phyloP scores from a whole-genome alignment of 768 basidiomycete genomes.

The Termitomyces sp. region DNA sequence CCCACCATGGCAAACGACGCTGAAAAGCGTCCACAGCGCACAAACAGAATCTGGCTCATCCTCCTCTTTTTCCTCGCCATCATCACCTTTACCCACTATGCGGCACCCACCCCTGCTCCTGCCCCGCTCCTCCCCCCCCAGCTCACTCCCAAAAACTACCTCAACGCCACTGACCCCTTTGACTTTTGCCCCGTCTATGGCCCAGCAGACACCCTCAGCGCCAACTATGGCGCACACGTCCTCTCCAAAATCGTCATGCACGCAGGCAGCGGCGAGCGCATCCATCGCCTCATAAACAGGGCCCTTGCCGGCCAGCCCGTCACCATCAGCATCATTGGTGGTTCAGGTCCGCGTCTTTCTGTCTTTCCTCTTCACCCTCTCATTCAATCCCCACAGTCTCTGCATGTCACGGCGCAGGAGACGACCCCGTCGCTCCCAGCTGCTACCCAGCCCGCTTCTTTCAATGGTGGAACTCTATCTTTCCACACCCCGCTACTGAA shows the following conservation, averaged over 20 bases:
- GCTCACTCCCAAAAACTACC: constrained; percentile 75
- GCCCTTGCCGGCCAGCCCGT: constrained; percentile 83
- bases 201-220: constrained; percentile 73
- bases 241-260: constrained; percentile 76
- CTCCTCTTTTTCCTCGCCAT: constrained; percentile 50
- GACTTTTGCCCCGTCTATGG: constrained; percentile 89
- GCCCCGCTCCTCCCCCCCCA: constrained; percentile 32
- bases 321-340: constrained; percentile 87
- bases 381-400: constrained; percentile 55
- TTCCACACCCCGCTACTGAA: constrained; percentile 96
- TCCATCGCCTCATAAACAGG: constrained; percentile 80
- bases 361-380: not conserved
- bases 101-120: no score
- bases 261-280: constrained; percentile 73
- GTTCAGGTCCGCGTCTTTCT: constrained; percentile 57
- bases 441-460: constrained; percentile 97
- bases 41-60: constrained; percentile 64
- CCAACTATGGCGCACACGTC: constrained; percentile 71
- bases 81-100: constrained; percentile 52
- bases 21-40: constrained; percentile 51
- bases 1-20: constrained; percentile 43
- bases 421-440: constrained; percentile 76
- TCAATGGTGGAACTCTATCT: constrained; percentile 96
- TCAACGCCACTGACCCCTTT: constrained; percentile 70
- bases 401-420: constrained; percentile 90